phyloP scores from a whole-genome alignment of 495 filamentous ascomycete genomes.

The Immersiella caudata region DNA sequence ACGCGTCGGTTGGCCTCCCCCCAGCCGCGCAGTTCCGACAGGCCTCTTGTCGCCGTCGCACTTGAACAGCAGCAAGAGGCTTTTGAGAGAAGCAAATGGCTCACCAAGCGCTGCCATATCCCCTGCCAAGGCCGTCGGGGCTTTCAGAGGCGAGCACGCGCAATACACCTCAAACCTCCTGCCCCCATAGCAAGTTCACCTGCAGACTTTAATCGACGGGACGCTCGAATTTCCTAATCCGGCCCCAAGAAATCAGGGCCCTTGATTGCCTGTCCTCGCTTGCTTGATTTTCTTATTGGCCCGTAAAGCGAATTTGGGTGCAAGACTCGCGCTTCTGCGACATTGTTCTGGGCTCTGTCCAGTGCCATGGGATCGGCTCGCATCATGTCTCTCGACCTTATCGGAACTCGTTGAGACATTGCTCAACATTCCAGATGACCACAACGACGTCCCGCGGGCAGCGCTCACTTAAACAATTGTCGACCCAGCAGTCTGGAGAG shows the following conservation, averaged over 20 bases:
- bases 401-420: neutral
- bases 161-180: neutral
- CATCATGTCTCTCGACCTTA: neutral
- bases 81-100: neutral
- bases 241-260: neutral
- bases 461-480: neutral
- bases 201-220: neutral
- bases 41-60: neutral
- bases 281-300: conserved; percentile 25
- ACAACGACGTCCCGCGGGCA: neutral
- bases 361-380: conserved; percentile 19
- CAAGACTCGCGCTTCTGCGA: conserved; percentile 6
- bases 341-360: conserved; percentile 10
- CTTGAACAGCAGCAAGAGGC: neutral
- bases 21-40: neutral
- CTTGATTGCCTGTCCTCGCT: conserved; percentile 25
- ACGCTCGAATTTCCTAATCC: conserved; percentile 16
- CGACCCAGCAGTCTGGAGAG: conserved; percentile 19
- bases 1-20: neutral
- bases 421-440: neutral
- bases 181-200: neutral
- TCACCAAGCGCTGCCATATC: neutral
- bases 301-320: neutral
- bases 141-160: neutral
- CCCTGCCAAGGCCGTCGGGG: conserved; percentile 6